Evolutionary conservation across 2,329 filamentous ascomycete genomes (phyloP).

Genomic region (Pestalotiopsis sp.): DNA sequence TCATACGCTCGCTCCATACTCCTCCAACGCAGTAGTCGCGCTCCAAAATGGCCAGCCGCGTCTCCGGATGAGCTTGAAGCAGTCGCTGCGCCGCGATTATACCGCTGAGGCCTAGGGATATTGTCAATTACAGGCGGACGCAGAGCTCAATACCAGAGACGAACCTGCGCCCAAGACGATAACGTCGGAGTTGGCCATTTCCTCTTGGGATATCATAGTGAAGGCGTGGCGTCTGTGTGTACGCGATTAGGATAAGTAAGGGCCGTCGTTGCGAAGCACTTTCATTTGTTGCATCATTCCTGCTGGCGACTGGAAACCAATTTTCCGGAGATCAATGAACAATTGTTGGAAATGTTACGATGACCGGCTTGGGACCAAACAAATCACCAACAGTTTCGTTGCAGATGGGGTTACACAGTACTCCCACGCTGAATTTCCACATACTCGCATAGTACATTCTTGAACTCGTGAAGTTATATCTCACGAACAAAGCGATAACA

Average conservation of each 20-base stretch:
- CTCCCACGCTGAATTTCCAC: too few species aligned
- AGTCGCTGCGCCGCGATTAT: slow-evolving; percentile 22
- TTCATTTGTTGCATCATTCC: too few species aligned
- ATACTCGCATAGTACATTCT: too few species aligned
- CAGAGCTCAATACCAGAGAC: slow-evolving; percentile 12
- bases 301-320: too few species aligned
- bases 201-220: slow-evolving; percentile 13
- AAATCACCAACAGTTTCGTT: too few species aligned
- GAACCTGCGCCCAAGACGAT: slow-evolving; percentile 21
- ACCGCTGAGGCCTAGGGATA: slow-evolving; percentile 18
- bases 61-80: slow-evolving; percentile 22
- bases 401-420: too few species aligned
- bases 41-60: slow-evolving; percentile 20
- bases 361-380: too few species aligned
- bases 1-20: slow-evolving; percentile 22
- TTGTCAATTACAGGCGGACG: slow-evolving; percentile 12
- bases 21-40: slow-evolving; percentile 23
- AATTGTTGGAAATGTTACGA: too few species aligned
- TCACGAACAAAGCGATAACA: too few species aligned
- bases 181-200: slow-evolving; percentile 17
- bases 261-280: too few species aligned
- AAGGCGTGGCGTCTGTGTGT: not conserved
- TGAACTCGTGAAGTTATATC: too few species aligned
- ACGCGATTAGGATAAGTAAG: not conserved
- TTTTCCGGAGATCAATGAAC: too few species aligned